Conservation (phyloP, 2,329 filamentous ascomycete genomes). For the Colletotrichum sp. region DNA sequence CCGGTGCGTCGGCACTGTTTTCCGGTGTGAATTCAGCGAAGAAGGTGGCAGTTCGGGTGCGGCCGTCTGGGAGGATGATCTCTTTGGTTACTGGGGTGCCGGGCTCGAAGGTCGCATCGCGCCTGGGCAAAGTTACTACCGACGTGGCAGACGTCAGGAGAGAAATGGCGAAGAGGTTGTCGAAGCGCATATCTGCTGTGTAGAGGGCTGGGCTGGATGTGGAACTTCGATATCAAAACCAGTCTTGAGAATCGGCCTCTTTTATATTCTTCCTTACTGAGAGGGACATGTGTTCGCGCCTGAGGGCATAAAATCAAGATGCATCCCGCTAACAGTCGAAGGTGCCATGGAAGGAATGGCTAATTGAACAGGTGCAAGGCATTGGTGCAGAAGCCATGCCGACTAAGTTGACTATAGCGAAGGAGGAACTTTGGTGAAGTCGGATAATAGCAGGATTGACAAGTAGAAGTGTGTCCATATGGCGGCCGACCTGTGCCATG, state of each 20-base stretch:
- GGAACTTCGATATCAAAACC: too few species aligned
- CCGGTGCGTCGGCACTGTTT: too few species aligned
- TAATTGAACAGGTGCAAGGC: neutral
- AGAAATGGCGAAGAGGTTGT: neutral
- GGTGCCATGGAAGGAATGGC: neutral
- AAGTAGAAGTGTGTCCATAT: neutral
- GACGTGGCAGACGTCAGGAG: neutral
- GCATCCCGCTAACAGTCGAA: neutral
- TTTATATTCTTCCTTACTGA: neutral
- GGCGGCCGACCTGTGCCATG: neutral
- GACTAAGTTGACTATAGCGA: neutral
- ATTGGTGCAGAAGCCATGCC: neutral
- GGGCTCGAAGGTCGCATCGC: neutral
- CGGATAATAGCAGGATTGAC: neutral
- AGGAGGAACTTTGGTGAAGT: neutral
- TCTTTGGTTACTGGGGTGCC: neutral
- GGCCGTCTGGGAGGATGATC: neutral
- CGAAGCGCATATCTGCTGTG: neutral
- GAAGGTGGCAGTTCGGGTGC: neutral
- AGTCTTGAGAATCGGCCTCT: neutral
- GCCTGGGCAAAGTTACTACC: neutral
- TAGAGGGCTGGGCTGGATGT: too few species aligned
- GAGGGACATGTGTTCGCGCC: neutral
- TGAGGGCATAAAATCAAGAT: neutral
- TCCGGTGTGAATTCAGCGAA: neutral